These are phyloP conservation scores for Pythium periplocum DNA, from an alignment of 352 stramenopile species.

Conservation along the genomic window DNA sequence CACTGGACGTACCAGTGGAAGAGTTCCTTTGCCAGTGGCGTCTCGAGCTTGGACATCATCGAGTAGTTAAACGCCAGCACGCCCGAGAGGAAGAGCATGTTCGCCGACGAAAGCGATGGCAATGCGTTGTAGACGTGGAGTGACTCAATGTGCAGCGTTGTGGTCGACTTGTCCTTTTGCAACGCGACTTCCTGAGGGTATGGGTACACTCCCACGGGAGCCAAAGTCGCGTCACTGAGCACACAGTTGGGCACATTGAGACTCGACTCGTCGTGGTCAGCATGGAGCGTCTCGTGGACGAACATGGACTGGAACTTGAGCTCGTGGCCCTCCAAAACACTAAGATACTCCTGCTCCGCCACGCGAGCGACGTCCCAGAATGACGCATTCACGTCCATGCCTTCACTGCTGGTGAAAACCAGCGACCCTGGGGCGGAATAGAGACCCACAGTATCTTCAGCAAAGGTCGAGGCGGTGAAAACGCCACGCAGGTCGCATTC, in stretches of 20 bases:
- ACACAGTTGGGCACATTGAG: slow-evolving; percentile 35
- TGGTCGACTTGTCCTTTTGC: slow-evolving; percentile 11
- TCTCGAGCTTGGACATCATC: slow-evolving; percentile 58
- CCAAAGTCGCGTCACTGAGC: slow-evolving; percentile 37
- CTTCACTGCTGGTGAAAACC: slow-evolving; percentile 48
- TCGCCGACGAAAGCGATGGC: slow-evolving; percentile 43
- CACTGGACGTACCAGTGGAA: slow-evolving; percentile 51
- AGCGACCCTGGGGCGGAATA: slow-evolving; percentile 41
- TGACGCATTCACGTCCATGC: slow-evolving; percentile 20
- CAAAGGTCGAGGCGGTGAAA: slow-evolving; percentile 9
- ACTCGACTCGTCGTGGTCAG: slow-evolving; percentile 23
- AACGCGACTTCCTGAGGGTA: slow-evolving; percentile 7
- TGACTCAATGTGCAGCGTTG: slow-evolving; percentile 29
- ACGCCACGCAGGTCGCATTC: slow-evolving; percentile 35
- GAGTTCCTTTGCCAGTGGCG: slow-evolving; percentile 22
- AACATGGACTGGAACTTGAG: slow-evolving; percentile 58
- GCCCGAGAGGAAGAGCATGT: slow-evolving; percentile 43
- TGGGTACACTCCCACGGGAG: slow-evolving; percentile 29
- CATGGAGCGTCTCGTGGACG: slow-evolving; percentile 51
- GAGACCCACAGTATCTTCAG: slow-evolving; percentile 31
- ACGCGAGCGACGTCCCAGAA: slow-evolving; percentile 56
- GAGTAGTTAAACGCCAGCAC: slow-evolving; percentile 54
- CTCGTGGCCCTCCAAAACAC: slow-evolving; percentile 38
- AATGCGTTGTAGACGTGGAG: slow-evolving; percentile 56
- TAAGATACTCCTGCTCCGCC: slow-evolving; percentile 43